Evolutionary conservation across 1,284 basidiomycete genomes (phyloP), one percentile per base, ranked within the genome.

Genomic region (Cutaneotrichosporon cyanovorans): DNA sequence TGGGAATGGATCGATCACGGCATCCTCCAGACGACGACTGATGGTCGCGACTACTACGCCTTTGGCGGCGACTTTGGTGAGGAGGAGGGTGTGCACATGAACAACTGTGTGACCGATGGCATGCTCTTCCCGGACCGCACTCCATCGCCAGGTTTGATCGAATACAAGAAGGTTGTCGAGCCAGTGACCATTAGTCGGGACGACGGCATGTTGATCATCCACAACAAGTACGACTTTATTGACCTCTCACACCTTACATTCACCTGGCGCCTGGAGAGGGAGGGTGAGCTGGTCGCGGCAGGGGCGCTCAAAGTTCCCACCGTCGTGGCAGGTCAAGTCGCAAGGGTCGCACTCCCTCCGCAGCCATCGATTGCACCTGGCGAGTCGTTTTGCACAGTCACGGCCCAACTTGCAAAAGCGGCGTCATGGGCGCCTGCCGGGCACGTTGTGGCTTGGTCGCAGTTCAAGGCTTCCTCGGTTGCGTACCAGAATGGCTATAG

Each of bases 1-100:
- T 60, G 58, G 58, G 58, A 60, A 36, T 60, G 58, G 58, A 58
- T 60, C 34, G 58, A 60, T 42, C 58, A 60, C 43, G 53, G 54
- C 11, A 37, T 60, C n/a, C 42, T 16, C 1, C 37, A 46, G 40
- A 42, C 36, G 35, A 38, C 22, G 12, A 32, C 18, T 1, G 43
- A 54, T 32, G 58, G 58, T 9, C 12, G 22, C 34, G 14, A 30
- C 14, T 56, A 49, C 48, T 60, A 33, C 25, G 54, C 46, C 10
- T 58, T 56, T 37, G 58, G 58, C 19, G 58, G 58, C 14, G 58
- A 60, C 46, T 60, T 60, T 46, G 58, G 56, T n/a, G 58, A 60
- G 47, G 46, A 38, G 37, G n/a, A n/a, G n/a, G n/a, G n/a, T n/a
- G n/a, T n/a, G n/a, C n/a, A n/a, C n/a, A n/a, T n/a, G n/a, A n/a